A percentile compares a stretch with the other conserved stretches of the same genome.
Conservation (phyloP, 2,329 filamentous ascomycete genomes). For the Diaporthe caulivora region DNA sequence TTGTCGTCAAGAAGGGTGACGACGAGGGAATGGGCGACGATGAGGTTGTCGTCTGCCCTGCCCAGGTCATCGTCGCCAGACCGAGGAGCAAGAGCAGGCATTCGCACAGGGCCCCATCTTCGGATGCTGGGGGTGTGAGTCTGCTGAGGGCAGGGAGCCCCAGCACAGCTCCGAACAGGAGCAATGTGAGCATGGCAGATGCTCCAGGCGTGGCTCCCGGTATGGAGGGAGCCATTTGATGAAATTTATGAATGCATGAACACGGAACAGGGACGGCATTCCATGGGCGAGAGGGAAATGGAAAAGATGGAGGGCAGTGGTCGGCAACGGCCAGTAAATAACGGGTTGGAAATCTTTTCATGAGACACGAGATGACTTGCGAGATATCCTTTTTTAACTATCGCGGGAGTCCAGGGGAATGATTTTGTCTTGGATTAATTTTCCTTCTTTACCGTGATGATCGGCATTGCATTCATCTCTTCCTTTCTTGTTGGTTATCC, state of each 20-base stretch:
- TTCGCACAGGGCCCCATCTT: conserved; percentile 59
- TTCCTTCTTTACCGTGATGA: not conserved
- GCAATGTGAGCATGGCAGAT: conserved; percentile 52
- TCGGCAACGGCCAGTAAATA: conserved; percentile 7
- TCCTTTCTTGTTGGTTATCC: not conserved
- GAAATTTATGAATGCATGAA: conserved; percentile 30
- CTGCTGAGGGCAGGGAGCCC: conserved; percentile 47
- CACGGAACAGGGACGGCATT: not conserved
- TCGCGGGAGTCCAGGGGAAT: conserved; percentile 27
- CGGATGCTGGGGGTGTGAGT: conserved; percentile 63
- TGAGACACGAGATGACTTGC: conserved; percentile 32
- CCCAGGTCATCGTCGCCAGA: conserved; percentile 86
- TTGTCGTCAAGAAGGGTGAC: conserved; percentile 96
- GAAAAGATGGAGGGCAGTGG: conserved; percentile 6
- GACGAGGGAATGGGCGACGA: conserved; percentile 89
- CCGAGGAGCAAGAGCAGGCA: conserved; percentile 50
- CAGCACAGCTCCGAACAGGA: conserved; percentile 49
- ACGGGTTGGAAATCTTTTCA: not conserved
- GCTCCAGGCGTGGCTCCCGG: conserved; percentile 45
- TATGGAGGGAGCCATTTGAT: conserved; percentile 49
- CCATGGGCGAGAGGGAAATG: not conserved
- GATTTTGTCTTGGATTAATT: conserved; percentile 1
- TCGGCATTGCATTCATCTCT: not conserved
- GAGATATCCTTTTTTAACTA: conserved; percentile 35
- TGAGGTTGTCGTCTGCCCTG: conserved; percentile 94